A percentile compares a stretch with the other conserved stretches of the same genome.
These are phyloP conservation scores for Saraca asoca DNA, from an alignment of 331 rosid genomes.

Conservation along the genomic window DNA sequence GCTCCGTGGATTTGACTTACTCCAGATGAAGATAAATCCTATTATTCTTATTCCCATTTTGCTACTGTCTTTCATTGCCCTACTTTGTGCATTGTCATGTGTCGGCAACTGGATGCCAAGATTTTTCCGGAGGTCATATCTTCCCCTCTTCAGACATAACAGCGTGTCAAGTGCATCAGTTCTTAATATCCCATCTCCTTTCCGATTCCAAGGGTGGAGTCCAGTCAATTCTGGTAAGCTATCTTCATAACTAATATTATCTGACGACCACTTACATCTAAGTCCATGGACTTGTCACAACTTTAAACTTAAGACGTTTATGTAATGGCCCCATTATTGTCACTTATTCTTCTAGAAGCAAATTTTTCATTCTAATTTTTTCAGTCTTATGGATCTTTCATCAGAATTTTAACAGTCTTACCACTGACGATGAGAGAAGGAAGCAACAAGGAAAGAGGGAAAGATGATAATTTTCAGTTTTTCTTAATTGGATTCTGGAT, in stretches of 20 bases:
- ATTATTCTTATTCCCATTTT: conserved; percentile 52
- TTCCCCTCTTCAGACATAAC: conserved; percentile 74
- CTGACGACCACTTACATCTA: too few species aligned
- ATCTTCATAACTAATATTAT: conserved; percentile 17
- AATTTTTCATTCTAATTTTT: background rate
- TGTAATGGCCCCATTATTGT: too few species aligned
- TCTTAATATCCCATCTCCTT: conserved; percentile 73
- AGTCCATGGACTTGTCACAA: too few species aligned
- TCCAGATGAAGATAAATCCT: conserved; percentile 70
- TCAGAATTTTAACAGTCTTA: too few species aligned
- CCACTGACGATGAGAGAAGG: too few species aligned
- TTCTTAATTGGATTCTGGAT: conserved; percentile 22
- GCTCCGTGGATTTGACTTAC: conserved; percentile 55
- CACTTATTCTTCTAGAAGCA: background rate
- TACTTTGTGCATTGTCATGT: conserved; percentile 71
- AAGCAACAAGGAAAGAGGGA: background rate
- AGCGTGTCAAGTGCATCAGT: conserved; percentile 66
- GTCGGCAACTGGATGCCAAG: conserved; percentile 72
- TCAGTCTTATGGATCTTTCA: too few species aligned
- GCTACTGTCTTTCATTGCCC: conserved; percentile 67
- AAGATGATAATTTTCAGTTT: too few species aligned
- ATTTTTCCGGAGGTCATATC: conserved; percentile 70
- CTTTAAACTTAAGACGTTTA: too few species aligned
- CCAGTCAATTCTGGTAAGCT: conserved; percentile 75
- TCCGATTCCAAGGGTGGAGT: conserved; percentile 82